phyloP scores from a whole-genome alignment of 2,329 filamentous ascomycete genomes.

The Magnaporthales sp. region DNA sequence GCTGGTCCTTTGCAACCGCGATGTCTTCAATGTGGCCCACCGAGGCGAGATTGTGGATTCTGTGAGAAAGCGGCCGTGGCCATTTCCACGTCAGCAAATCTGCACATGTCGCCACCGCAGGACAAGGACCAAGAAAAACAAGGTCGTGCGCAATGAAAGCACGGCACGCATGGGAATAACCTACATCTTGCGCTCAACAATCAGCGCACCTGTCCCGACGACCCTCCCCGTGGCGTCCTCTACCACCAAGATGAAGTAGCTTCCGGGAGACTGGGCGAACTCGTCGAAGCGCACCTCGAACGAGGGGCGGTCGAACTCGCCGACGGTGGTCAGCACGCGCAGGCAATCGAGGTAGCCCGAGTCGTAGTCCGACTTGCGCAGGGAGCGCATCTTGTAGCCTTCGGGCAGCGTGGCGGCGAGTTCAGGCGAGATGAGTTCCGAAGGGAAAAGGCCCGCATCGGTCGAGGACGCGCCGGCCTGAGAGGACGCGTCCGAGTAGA shows the following conservation, averaged over 20 bases:
- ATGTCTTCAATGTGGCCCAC: slow-evolving; percentile 98
- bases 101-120: not conserved
- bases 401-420: slow-evolving; percentile 66
- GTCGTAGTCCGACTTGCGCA: slow-evolving; percentile 69
- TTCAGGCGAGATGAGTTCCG: slow-evolving; percentile 66
- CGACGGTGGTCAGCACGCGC: slow-evolving; percentile 84
- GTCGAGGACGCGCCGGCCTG: not conserved
- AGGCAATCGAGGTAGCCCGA: slow-evolving; percentile 85
- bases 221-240: slow-evolving; percentile 61
- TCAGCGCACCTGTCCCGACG: slow-evolving; percentile 83
- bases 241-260: slow-evolving; percentile 82
- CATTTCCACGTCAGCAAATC: slow-evolving; percentile 6
- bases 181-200: slow-evolving; percentile 92
- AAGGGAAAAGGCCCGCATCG: slow-evolving; percentile 63
- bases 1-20: slow-evolving; percentile 87
- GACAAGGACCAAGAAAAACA: not conserved
- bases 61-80: slow-evolving; percentile 19
- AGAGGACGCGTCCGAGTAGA: not conserved
- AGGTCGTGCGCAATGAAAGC: no score
- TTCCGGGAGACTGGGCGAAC: slow-evolving; percentile 63
- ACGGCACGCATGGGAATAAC: no score
- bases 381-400: slow-evolving; percentile 74
- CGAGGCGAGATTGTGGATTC: slow-evolving; percentile 69
- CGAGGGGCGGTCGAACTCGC: slow-evolving; percentile 66
- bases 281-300: slow-evolving; percentile 78